Percentiles rank a stretch among this genome's conserved stretches.
Conservation (phyloP, 805 yeast species). For the Lachancea sp. region DNA sequence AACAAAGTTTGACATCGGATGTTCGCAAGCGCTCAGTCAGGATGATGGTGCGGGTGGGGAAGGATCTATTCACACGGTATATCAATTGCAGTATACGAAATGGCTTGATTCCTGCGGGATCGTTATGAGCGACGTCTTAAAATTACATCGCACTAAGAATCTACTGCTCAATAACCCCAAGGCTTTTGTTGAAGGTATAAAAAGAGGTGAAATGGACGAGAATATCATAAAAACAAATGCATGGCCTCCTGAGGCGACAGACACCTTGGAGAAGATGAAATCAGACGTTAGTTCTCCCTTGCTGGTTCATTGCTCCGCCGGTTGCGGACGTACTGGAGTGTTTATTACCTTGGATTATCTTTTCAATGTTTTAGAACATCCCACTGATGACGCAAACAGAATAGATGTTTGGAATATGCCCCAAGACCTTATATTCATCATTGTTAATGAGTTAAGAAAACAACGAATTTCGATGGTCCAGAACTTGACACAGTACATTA, state of each 20-base stretch:
- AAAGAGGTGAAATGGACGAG: slow-evolving; percentile 10
- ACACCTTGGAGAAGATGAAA: slow-evolving; percentile 11
- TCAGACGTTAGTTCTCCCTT: slow-evolving; percentile 38
- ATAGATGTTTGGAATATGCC: slow-evolving; percentile 39
- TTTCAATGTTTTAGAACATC: slow-evolving; percentile 32
- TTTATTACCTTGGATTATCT: slow-evolving; percentile 60
- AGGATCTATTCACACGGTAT: slow-evolving; percentile 36
- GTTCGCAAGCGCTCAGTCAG: too few relatives aligned
- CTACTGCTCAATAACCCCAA: slow-evolving; percentile 17
- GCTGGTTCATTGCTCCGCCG: slow-evolving; percentile 90
- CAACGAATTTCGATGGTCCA: slow-evolving; percentile 78
- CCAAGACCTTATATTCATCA: slow-evolving; percentile 52
- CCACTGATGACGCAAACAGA: slow-evolving; percentile 30
- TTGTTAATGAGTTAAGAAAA: slow-evolving; percentile 56
- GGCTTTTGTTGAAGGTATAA: slow-evolving; percentile 13
- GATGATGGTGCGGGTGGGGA: background rate
- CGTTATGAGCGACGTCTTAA: slow-evolving; percentile 32
- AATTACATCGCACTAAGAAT: slow-evolving; percentile 31
- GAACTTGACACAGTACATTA: slow-evolving; percentile 60
- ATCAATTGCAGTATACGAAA: slow-evolving; percentile 65
- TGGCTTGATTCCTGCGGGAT: slow-evolving; percentile 84
- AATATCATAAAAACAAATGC: slow-evolving; percentile 3
- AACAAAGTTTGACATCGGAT: background rate
- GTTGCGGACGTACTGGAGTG: slow-evolving; percentile 94
- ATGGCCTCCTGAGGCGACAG: background rate